Conservation (phyloP, 805 yeast genomes). For the Yarrowia porcina region DNA sequence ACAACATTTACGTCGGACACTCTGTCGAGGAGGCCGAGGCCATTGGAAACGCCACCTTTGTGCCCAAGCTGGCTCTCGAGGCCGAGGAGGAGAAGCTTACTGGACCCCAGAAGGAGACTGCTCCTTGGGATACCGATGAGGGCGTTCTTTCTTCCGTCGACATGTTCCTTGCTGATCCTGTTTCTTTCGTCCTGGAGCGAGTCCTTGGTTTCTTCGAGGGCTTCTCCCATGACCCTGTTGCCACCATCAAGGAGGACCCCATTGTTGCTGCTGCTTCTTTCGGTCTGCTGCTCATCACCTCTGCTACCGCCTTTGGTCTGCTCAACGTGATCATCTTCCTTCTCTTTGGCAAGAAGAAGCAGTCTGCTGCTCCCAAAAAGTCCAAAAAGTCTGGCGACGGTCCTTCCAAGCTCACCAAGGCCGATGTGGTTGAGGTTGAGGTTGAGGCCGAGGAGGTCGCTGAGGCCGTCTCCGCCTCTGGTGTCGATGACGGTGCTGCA, state of each 20-base stretch:
- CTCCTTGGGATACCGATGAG: conserved; percentile 23
- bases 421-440: conserved; percentile 59
- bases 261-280: conserved; percentile 36
- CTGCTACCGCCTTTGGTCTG: conserved; percentile 35
- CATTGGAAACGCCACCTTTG: conserved; percentile 72
- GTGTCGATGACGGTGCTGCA: not conserved
- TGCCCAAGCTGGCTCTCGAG: conserved; percentile 43
- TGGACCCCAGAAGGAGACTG: conserved; percentile 21
- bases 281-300: conserved; percentile 30
- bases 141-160: conserved; percentile 31
- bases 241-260: conserved; percentile 40
- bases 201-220: conserved; percentile 35
- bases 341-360: conserved; percentile 25
- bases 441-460: conserved; percentile 69
- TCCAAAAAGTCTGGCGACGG: conserved; percentile 74
- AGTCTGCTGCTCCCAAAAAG: conserved; percentile 44
- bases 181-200: conserved; percentile 34
- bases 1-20: conserved; percentile 80
- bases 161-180: conserved; percentile 39
- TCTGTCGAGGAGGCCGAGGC: conserved; percentile 73
- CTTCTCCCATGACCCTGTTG: conserved; percentile 36
- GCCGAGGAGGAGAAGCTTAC: conserved; percentile 18
- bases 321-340: conserved; percentile 28
- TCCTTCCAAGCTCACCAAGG: conserved; percentile 57
- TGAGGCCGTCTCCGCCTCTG: conserved; percentile 65